Percentiles rank a stretch among this genome's conserved stretches.
These are phyloP conservation scores for Rhodotorula sp. DNA, from an alignment of 1,284 basidiomycete genomes.

Conservation along the genomic window DNA sequence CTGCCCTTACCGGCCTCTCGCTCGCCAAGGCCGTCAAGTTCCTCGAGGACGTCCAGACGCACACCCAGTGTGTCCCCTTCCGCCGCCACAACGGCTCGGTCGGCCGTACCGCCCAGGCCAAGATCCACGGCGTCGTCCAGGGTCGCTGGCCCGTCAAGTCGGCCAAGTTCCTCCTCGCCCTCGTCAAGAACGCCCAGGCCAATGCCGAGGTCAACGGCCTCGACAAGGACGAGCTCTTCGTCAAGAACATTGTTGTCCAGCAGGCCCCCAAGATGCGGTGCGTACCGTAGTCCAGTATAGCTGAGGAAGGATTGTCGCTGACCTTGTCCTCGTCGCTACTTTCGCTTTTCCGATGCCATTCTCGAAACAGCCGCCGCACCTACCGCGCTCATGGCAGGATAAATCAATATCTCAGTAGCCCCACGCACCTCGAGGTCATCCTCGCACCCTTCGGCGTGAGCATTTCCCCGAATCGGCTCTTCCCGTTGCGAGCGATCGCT, in stretches of 20 bases:
- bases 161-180: constrained; percentile 87
- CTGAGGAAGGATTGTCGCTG: not conserved
- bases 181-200: constrained; percentile 98
- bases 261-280: constrained; percentile 97
- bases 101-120: constrained; percentile 94
- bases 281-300: not conserved
- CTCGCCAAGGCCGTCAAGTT: constrained; percentile 94
- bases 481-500: no score
- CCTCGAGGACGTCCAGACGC: constrained; percentile 90
- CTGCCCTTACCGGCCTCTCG: constrained; percentile 70
- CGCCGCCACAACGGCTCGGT: constrained; percentile 91
- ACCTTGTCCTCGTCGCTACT: not conserved
- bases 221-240: constrained; percentile 81
- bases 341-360: not conserved
- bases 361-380: constrained; percentile 68
- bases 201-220: constrained; percentile 99
- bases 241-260: constrained; percentile 97
- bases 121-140: constrained; percentile 54
- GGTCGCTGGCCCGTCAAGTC: constrained; percentile 98
- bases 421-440: constrained; percentile 93
- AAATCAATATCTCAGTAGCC: constrained; percentile 69
- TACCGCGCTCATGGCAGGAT: constrained; percentile 74
- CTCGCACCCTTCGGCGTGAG: constrained; percentile 63
- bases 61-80: constrained; percentile 98
- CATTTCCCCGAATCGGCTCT: no score